These are phyloP conservation scores for Teratosphaeriaceae sp. DNA, from an alignment of 2,329 filamentous ascomycete genomes.

Conservation along the genomic window DNA sequence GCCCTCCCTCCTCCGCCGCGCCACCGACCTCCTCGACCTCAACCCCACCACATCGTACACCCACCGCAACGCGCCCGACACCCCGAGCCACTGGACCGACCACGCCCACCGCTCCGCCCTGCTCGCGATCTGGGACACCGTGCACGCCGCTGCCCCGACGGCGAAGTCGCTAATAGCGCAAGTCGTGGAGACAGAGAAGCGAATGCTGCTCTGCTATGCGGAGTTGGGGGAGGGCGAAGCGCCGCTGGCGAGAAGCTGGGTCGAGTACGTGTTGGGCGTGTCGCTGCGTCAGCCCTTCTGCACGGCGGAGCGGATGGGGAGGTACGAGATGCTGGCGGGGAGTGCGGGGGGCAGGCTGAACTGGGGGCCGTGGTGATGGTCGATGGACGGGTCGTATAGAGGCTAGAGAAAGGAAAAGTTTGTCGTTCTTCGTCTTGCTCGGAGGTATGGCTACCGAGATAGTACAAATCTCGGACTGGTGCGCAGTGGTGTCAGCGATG, in stretches of 20 bases:
- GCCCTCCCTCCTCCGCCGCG: constrained; percentile 17
- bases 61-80: constrained; percentile 15
- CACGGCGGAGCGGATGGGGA: constrained; percentile 19
- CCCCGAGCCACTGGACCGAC: constrained; percentile 22
- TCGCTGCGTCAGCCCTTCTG: constrained; percentile 19
- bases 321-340: constrained; percentile 21
- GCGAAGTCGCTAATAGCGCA: constrained; percentile 13
- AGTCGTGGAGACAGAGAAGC: constrained; percentile 15
- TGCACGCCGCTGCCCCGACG: constrained; percentile 13
- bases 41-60: constrained; percentile 11
- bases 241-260: constrained; percentile 16
- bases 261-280: constrained; percentile 23
- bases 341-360: constrained; percentile 17
- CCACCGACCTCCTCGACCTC: constrained; percentile 19
- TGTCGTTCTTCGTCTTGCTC: too few relatives aligned
- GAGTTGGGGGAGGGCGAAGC: constrained; percentile 18
- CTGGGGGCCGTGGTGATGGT: constrained; percentile 25
- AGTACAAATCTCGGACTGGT: too few relatives aligned
- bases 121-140: constrained; percentile 19
- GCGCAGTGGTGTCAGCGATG: too few relatives aligned
- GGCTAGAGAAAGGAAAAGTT: too few relatives aligned
- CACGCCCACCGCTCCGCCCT: constrained; percentile 17
- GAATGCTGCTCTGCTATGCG: constrained; percentile 17
- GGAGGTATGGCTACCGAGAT: too few relatives aligned
- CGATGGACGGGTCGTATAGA: too few relatives aligned